These are phyloP conservation scores for Diplodia corticola DNA, from an alignment of 2,329 filamentous ascomycete genomes.

Conservation along the genomic window DNA sequence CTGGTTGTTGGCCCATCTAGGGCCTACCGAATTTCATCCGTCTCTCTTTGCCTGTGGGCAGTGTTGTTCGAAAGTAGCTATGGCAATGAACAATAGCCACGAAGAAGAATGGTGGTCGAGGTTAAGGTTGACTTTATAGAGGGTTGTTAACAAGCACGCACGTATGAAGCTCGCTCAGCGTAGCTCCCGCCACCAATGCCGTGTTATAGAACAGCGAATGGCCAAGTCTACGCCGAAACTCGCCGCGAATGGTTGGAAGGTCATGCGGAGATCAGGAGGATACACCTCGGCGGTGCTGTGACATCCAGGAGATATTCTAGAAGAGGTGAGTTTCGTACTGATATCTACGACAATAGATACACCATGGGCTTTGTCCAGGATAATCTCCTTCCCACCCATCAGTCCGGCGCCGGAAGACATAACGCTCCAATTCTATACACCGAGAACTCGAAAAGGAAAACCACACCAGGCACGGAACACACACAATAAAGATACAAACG, in stretches of 20 bases:
- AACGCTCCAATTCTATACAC: not conserved
- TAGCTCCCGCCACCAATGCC: not conserved
- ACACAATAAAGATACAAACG: not conserved
- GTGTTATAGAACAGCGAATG: not conserved
- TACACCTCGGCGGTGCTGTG: too few species aligned
- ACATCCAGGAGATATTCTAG: not conserved
- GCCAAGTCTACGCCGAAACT: too few species aligned
- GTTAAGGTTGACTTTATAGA: too few species aligned
- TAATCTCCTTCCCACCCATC: not conserved
- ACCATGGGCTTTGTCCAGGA: not conserved
- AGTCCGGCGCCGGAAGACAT: not conserved
- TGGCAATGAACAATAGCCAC: too few species aligned
- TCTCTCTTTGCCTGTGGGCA: too few species aligned
- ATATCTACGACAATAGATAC: not conserved
- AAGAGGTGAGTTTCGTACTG: conserved; percentile 8
- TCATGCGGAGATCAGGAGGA: too few species aligned
- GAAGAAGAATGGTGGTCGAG: too few species aligned
- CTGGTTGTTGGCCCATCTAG: too few species aligned
- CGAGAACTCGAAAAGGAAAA: not conserved
- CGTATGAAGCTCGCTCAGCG: not conserved
- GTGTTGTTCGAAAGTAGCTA: too few species aligned
- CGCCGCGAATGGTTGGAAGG: too few species aligned
- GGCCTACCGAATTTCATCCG: too few species aligned
- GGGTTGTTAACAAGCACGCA: not conserved
- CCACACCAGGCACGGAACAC: not conserved